phyloP scores from a whole-genome alignment of 176 grass and related monocot species.

The Aegilops sharonensis region DNA sequence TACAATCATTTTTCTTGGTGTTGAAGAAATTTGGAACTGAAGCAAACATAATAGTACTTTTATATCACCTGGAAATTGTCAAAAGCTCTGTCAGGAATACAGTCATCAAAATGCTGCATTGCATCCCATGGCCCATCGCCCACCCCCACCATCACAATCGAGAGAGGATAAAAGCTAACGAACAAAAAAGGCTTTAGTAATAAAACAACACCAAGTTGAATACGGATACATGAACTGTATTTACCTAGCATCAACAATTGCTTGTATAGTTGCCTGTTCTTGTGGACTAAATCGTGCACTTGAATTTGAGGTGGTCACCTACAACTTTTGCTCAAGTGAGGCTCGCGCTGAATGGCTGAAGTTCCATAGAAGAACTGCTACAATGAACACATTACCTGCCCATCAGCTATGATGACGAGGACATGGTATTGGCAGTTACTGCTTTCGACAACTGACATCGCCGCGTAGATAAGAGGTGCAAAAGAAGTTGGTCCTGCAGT shows the following conservation, averaged over 20 bases:
- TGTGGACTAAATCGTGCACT: slow-evolving; percentile 54
- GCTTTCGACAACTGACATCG: slow-evolving; percentile 76
- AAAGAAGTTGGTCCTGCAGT: slow-evolving; percentile 88
- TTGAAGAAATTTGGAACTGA: background rate
- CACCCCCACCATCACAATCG: slow-evolving; percentile 95
- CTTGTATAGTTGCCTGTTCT: slow-evolving; percentile 82
- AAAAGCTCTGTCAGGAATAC: slow-evolving; percentile 88
- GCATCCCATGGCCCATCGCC: slow-evolving; percentile 97
- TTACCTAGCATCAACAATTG: slow-evolving; percentile 92
- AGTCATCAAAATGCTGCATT: slow-evolving; percentile 96
- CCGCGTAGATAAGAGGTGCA: slow-evolving; percentile 73
- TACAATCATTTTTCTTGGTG: slow-evolving; percentile 10
- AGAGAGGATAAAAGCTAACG: slow-evolving; percentile 87
- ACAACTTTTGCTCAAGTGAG: slow-evolving; percentile 43
- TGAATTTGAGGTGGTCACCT: slow-evolving; percentile 69
- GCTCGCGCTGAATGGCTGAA: background rate
- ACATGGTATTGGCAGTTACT: slow-evolving; percentile 93
- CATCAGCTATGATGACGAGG: slow-evolving; percentile 96
- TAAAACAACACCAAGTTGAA: background rate
- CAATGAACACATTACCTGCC: slow-evolving; percentile 56
- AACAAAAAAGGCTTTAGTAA: slow-evolving; percentile 39
- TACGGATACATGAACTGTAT: slow-evolving; percentile 17
- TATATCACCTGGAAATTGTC: slow-evolving; percentile 96
- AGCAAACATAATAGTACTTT: background rate
- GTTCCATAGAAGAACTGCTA: slow-evolving; percentile 12